Evolutionary conservation across 805 yeast genomes (phyloP), one percentile per base, ranked within the genome.

Genomic region (Candida bentonensis): DNA sequence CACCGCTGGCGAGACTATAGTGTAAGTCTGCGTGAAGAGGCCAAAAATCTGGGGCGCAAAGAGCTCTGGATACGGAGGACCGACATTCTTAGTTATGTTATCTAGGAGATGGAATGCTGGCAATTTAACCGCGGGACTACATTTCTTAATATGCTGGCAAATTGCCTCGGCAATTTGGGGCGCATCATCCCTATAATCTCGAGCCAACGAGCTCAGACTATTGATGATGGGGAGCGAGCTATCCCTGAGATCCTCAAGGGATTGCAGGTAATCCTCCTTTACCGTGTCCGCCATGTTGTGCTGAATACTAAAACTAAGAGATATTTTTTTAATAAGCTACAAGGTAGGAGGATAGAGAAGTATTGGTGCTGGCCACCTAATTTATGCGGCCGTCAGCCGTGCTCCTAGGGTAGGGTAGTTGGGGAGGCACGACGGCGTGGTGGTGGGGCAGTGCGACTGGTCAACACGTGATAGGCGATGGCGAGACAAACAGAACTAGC

Each of bases 201-300:
- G 82, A 2, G 98, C 97, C 44, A 87, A 74, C 34, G 75, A 70
- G 5, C 97, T 92, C 54, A 88, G 69, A 39, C 78, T 82, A 33
- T 83, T 80, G 48, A 92, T 92, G 44, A 88, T 83, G 9, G 96
- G 96, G 47, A 86, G 71, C 4, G 96, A 85, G 61, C 87, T 88
- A 64, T 82, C 81, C 3, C 95, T 85, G 48, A 92, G 68, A 46
- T 84, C 92, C 26, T 72, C 72, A 36, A 89, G 67, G 25, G 87
- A 77, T 50, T 73, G 73, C 36, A 73, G 72, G 61, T 81, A 89
- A 61, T 88, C 95, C 48, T 73, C 65, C 41, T 74, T 59, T 43
- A 68, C 36, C 17, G 36, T 49, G 30, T 56, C 56, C 30, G 49
- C 47, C 47, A 45, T 42, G n/a, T n/a, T n/a, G n/a, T n/a, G n/a